Evolutionary conservation across 805 yeast species (phyloP).

Genomic region (Kockiozyma suomiensis): DNA sequence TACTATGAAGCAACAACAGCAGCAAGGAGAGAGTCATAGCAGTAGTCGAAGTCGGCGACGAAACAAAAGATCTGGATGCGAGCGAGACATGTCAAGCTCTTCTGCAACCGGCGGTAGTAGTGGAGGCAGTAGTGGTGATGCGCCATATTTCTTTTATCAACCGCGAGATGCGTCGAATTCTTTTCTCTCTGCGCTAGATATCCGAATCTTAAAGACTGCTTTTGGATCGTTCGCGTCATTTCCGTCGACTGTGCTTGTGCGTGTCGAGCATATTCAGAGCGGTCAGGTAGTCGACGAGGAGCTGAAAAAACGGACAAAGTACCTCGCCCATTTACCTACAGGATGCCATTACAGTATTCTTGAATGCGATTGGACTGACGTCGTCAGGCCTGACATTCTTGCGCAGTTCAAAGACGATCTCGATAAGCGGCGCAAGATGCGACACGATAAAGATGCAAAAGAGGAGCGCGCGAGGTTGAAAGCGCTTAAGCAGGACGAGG

Average conservation of each 20-base stretch:
- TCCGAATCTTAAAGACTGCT: constrained; percentile 65
- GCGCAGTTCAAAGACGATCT: constrained; percentile 58
- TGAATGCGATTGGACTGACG: constrained; percentile 77
- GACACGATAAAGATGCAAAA: constrained; percentile 60
- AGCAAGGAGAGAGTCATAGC: background rate
- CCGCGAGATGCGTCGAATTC: constrained; percentile 69
- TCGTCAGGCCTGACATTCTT: constrained; percentile 50
- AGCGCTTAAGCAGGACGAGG: constrained; percentile 60
- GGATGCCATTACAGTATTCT: constrained; percentile 84
- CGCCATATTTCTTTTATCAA: constrained; percentile 73
- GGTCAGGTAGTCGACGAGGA: constrained; percentile 67
- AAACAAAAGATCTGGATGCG: background rate
- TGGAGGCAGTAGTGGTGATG: constrained; percentile 9
- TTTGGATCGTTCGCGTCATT: constrained; percentile 65
- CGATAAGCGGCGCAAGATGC: constrained; percentile 55
- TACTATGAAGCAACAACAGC: constrained; percentile 13
- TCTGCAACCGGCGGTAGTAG: background rate
- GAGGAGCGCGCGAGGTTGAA: constrained; percentile 59
- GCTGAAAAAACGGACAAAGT: constrained; percentile 65
- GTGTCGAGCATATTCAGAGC: constrained; percentile 68
- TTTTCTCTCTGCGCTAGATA: constrained; percentile 77
- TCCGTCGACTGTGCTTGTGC: constrained; percentile 65
- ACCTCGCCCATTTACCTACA: constrained; percentile 75
- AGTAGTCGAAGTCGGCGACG: constrained; percentile 17
- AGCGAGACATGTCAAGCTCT: background rate